Base-by-base conservation (phyloP, 202 grass and related monocot genomes). In the Digitaria exilis region DNA sequence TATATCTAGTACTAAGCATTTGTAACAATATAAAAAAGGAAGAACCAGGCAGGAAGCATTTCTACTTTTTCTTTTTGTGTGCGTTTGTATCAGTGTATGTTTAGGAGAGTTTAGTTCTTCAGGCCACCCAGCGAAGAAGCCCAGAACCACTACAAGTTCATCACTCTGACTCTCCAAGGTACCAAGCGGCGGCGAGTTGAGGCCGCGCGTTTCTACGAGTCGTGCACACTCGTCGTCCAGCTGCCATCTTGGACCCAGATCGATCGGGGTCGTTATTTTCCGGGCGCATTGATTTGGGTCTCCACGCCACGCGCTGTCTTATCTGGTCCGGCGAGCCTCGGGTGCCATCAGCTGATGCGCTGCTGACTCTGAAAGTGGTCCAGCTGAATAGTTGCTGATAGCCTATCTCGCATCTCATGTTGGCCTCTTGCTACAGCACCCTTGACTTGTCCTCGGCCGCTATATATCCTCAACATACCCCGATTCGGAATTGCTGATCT, bases 351-450 rank as follows among this genome's bases (percentile, higher is more conserved):
- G 79, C 17, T 66, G 69, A 80, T 44, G 75, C 62, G 76, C 25
- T 62, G 57, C 79, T 87, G 79, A 77, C 86, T 35, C 55, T 68
- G 75, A 58, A 75, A 34, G 69, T 80, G 81, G 86, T 88, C 81
- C 81, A 79, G 15, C 16, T 6, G 48, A 50, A 18, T 18, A 17
- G 2, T 39, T 7, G 37, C 6, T 39, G n/a, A 2, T 31, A 15
- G 26, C 58, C 26, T 18, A 39, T 9, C 12, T 2, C 19, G 4
- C 30, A 4, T n/a, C n/a, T n/a, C n/a, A n/a, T n/a, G n/a, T n/a
- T 22, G 19, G 10, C 64, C 21, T 22, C 64, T 24, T 35, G 35
- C 65, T 43, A 42, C 35, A 67, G 35, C 0, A 43, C 37, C 35
- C 7, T 42, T 68, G 65, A 68, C 65, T 24, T 68, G 65, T 68